These are phyloP conservation scores for Phialophora expanda DNA, from an alignment of 2,329 filamentous ascomycete species.

Conservation along the genomic window DNA sequence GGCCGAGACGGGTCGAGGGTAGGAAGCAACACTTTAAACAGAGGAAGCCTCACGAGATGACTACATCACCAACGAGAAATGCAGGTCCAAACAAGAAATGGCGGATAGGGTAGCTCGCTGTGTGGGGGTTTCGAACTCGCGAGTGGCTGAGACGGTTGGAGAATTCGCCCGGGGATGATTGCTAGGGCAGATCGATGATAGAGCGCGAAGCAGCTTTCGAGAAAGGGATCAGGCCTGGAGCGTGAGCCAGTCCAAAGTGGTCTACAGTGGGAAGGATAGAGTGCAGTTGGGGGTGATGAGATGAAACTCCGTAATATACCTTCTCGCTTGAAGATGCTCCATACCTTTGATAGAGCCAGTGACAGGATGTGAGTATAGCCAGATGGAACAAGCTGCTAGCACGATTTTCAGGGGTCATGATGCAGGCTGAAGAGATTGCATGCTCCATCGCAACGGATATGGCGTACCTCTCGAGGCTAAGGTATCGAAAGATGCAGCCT, in stretches of 20 bases:
- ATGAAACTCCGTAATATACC: constrained; percentile 31
- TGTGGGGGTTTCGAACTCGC: constrained; percentile 17
- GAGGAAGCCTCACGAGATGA: constrained; percentile 7
- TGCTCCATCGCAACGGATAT: constrained; percentile 23
- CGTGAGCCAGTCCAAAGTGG: constrained; percentile 14
- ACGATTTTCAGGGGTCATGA: constrained; percentile 26
- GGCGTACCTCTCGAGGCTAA: constrained; percentile 29
- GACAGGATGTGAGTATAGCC: constrained; percentile 27
- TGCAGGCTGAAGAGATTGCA: constrained; percentile 36
- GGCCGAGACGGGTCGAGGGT: constrained; percentile 7
- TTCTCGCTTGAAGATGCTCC: constrained; percentile 18
- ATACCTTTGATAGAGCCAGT: constrained; percentile 17
- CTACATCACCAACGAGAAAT: constrained; percentile 24
- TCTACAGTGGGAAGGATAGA: constrained; percentile 20
- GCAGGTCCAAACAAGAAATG: constrained; percentile 7
- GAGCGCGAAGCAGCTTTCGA: constrained; percentile 7
- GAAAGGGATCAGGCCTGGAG: constrained; percentile 5
- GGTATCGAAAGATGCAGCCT: constrained; percentile 33
- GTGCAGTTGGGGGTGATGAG: constrained; percentile 21
- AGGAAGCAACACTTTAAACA: constrained; percentile 17
- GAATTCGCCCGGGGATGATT: constrained; percentile 1
- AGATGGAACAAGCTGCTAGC: constrained; percentile 22
- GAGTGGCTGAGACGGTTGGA: constrained; percentile 14
- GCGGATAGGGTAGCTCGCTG: constrained; percentile 5
- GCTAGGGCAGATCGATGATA: constrained; percentile 5